Evolutionary conservation across 108 stramenopile species (phyloP), one percentile per base, ranked within the genome.

Genomic region (Nitzschia palea): DNA sequence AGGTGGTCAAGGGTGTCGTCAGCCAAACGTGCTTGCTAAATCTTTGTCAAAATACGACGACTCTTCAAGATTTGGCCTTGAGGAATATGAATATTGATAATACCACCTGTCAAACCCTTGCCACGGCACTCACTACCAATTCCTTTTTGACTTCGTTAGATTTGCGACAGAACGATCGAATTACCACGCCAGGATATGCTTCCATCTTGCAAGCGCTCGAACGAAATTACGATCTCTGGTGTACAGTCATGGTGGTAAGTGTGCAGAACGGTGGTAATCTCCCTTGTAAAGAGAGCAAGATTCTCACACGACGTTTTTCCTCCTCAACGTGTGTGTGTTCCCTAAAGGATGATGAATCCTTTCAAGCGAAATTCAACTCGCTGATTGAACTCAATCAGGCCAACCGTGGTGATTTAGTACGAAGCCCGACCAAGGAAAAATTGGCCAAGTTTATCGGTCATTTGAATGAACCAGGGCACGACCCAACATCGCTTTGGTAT

Each of bases 321-420:
- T n/a, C n/a, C n/a, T n/a, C n/a, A n/a, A n/a, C n/a, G n/a, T n/a
- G n/a, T n/a, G n/a, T n/a, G n/a, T n/a, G n/a, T n/a, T n/a, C n/a
- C n/a, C n/a, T n/a, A n/a, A n/a, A 71, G 71, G 76, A 77, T 35
- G 42, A 64, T 44, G 63, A 68, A 12, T 53, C 62, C 22, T 69
- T 64, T 48, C 76, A 77, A 60, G 59, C 57, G 22, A 65, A 63
- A 55, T 77, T 77, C 43, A 68, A 70, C 40, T 60, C 68, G 5
- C 40, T 77, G 28, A 77, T 77, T 66, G 76, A 64, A 70, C 35
- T 77, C 31, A 77, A 77, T 54, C 68, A 70, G 65, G 68, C 67
- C 36, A 70, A 70, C 60, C 68, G 76, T 25, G 76, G 76, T 2
- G 69, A 70, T 40, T 36, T 77, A 10, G 18, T 77, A 5, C 62